Evolutionary conservation across 2,329 filamentous ascomycete genomes (phyloP), one percentile per base, ranked within the genome.

Genomic region (Apiospora sp.): DNA sequence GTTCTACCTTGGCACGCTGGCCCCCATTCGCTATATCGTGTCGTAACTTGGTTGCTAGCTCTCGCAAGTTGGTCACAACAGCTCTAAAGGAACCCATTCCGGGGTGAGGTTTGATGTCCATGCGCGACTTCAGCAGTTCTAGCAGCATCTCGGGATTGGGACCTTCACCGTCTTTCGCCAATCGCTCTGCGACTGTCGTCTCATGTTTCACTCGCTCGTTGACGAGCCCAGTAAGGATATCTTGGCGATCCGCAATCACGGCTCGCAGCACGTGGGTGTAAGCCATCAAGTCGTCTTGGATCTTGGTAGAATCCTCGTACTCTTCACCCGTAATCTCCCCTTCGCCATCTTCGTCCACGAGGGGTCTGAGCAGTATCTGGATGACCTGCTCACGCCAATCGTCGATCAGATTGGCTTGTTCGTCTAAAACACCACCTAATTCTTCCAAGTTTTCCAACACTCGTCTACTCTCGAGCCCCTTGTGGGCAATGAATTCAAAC

Each of bases 221-320:
- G n/a, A 86, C 87, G 73, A 94, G 88, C 0, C 96, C 96, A 1
- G 92, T 93, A 22, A 98, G 86, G 41, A 91, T 90, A 75, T 92
- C 90, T 75, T 92, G 90, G 16, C 96, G 91, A 82, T 98, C 95
- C 8, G 94, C 92, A 72, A 96, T 89, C 68, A 92, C 87, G 0
- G 93, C 90, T 73, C 94, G 89, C 41, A 98, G 85, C 12, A 90
- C 91, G 79, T 95, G 91, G 72, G 97, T 92, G 78, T 97, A 97
- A 8, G 93, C 93, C 82, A 96, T 94, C 58, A 98, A 89, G 79
- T 97, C 91, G 74, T 98, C 96, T 82, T 98, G 96, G 67, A 92
- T 89, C 80, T 94, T 94, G 0, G 95, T 94, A 0, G 96, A 97
- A 44, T 93, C 90, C 76, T 94, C 93, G 75, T 98, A 96, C 80